Conservation (phyloP, 805 yeast species). For the Kodamaea kaohsiungensis region DNA sequence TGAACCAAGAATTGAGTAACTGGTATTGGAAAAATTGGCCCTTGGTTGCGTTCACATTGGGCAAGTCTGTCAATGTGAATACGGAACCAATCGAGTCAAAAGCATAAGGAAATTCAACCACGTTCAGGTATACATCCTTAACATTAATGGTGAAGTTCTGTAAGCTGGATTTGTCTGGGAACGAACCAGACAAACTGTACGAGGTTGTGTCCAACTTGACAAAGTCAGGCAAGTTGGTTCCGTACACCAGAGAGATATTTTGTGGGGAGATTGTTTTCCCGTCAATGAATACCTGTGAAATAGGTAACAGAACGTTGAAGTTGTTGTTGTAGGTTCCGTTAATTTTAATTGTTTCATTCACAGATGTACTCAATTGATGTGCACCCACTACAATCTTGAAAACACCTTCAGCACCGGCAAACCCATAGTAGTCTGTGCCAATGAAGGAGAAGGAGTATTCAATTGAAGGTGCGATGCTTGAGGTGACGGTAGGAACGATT, state of each 20-base stretch:
- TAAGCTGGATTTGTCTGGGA: slow-evolving; percentile 48
- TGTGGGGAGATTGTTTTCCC: slow-evolving; percentile 44
- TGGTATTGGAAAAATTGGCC: slow-evolving; percentile 60
- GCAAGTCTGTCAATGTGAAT: slow-evolving; percentile 54
- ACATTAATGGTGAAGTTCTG: slow-evolving; percentile 56
- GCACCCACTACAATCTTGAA: slow-evolving; percentile 86
- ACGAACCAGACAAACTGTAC: slow-evolving; percentile 51
- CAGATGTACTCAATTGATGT: slow-evolving; percentile 71
- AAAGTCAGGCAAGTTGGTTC: slow-evolving; percentile 63
- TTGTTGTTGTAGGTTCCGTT: slow-evolving; percentile 67
- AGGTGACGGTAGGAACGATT: slow-evolving; percentile 82
- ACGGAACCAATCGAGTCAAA: slow-evolving; percentile 55
- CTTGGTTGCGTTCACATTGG: slow-evolving; percentile 67
- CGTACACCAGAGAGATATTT: slow-evolving; percentile 56
- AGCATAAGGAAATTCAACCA: slow-evolving; percentile 57
- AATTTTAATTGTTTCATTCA: slow-evolving; percentile 55
- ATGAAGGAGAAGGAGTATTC: slow-evolving; percentile 68
- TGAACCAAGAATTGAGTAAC: slow-evolving; percentile 56
- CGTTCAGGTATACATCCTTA: slow-evolving; percentile 60
- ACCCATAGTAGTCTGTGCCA: slow-evolving; percentile 79
- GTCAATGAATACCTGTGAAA: slow-evolving; percentile 64
- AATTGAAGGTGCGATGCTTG: slow-evolving; percentile 85
- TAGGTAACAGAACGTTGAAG: slow-evolving; percentile 60
- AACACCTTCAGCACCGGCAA: slow-evolving; percentile 63
- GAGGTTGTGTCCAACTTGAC: slow-evolving; percentile 42